phyloP scores from a whole-genome alignment of 352 stramenopile species.

The Phytophthora ohioensis region DNA sequence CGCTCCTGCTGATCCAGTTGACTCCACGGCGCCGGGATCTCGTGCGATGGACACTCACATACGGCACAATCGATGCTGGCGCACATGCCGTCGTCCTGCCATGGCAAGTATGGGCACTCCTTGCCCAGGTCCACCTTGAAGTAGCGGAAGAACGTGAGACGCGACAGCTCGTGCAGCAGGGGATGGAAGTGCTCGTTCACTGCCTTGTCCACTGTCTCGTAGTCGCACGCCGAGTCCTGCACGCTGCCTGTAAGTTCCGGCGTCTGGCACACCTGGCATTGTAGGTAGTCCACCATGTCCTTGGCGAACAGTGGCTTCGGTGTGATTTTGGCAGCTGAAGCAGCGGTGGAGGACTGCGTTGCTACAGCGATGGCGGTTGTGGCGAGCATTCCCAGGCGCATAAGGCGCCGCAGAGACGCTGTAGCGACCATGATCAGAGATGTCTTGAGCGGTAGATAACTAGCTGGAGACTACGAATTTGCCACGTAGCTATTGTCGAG shows the following conservation, averaged over 20 bases:
- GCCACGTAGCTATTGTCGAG: slow-evolving; percentile 25
- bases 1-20: slow-evolving; percentile 58
- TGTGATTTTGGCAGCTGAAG: slow-evolving; percentile 1
- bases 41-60: slow-evolving; percentile 87
- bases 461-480: slow-evolving; percentile 4
- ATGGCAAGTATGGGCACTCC: slow-evolving; percentile 84
- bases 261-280: slow-evolving; percentile 86
- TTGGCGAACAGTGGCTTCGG: slow-evolving; percentile 48
- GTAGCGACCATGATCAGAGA: slow-evolving; percentile 13
- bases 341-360: slow-evolving; percentile 7
- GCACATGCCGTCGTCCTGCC: slow-evolving; percentile 93
- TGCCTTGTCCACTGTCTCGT: slow-evolving; percentile 86
- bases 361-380: slow-evolving; percentile 3
- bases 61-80: slow-evolving; percentile 90
- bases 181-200: slow-evolving; percentile 86
- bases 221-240: slow-evolving; percentile 86
- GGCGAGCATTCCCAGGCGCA: slow-evolving; percentile 18
- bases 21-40: slow-evolving; percentile 88
- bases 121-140: slow-evolving; percentile 94
- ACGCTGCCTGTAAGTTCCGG: slow-evolving; percentile 85
- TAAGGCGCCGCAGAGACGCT: slow-evolving; percentile 9
- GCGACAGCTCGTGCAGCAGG: slow-evolving; percentile 78
- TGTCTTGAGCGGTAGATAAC: background rate
- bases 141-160: slow-evolving; percentile 93
- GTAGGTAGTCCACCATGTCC: slow-evolving; percentile 81